Base-by-base conservation (phyloP, 2,329 filamentous ascomycete species). In the Exophiala sideris region DNA sequence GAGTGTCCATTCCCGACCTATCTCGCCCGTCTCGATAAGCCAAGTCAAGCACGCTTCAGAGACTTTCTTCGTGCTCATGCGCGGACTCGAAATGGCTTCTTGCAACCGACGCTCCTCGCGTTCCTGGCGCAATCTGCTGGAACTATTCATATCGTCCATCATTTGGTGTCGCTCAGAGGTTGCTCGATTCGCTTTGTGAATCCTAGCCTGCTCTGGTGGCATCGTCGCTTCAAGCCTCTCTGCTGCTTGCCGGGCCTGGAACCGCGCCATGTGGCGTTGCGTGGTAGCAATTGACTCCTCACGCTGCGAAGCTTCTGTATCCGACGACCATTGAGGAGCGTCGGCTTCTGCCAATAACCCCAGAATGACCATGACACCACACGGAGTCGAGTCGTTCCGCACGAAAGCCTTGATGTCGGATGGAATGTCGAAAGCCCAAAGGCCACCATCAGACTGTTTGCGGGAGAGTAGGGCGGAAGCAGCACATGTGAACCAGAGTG, bases 291-390 rank as follows among this genome's bases (percentile, higher is more conserved):
- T 46, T 34, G 50, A 48, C 3, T 53, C 60, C 8, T 64, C 54
- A 11, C 45, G 56, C 3, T 54, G 40, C 3, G 21, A 14, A 11
- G 42, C 16, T 3, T 54, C 49, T 6, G 38, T 52, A 14, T 61
- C 45, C 5, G 44, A 55, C 10, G 59, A 60, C 65, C 65, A 67
- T 14, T 63, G 61, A 10, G 66, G 63, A 3, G 65, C 54, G n/a
- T 65, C 63, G 29, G 57, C 58, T 44, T 63, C 56, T 16, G 57
- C 48, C 32, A 67, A 57, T 12, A 67, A 53, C 10, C 57, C 64
- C 3, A 67, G 60, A 8, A 65, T 45, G 5, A 66, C 66, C 61
- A 67, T 62, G 16, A 67, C 50, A 32, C 65, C 65, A 51, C 65
- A 66, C 12, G 65, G 65, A 7, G 66, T 56, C 3, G 62, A 59